Base-by-base conservation (phyloP, 108 stramenopile species). In the Seminavis robusta region DNA sequence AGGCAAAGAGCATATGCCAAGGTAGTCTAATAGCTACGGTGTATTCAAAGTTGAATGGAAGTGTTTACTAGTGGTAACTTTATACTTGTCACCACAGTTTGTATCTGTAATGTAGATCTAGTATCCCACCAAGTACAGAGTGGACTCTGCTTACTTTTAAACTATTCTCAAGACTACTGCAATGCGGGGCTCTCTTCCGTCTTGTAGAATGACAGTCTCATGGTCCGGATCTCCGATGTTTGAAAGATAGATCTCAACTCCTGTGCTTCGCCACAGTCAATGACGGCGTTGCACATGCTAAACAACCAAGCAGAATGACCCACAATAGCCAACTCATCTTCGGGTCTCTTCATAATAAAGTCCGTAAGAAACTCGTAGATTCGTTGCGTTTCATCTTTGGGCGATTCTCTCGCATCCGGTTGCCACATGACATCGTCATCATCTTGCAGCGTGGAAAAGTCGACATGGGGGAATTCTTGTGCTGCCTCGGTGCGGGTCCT, bases 261-360 rank as follows among this genome's bases (percentile, higher is more conserved):
- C 16, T 63, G 26, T n/a, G 66, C 60, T 17, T 69, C 56, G 11
- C 62, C 65, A n/a, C n/a, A n/a, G 48, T 80, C 73, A 37, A 84
- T 58, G 6, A 84, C 79, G 30, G 72, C 68, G 62, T 84, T 84
- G 48, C 69, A 60, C 61, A 80, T 53, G 8, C 57, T 72, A 46
- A 79, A 79, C 52, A 84, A 55, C 41, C 63, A 79, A 4, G 76
- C 82, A 15, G 82, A 84, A 76, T 84, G 82, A 25, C 64, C 54
- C 7, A 84, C 76, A 25, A 84, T 65, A 0, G 82, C 82, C 31
- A 84, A 66, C 34, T 80, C 73, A 16, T 56, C 33, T 47, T 84
- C 82, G 5, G 73, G 74, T 23, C 82, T 56, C 33, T 53, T 6
- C 19, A 47, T 49, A 27, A 84, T 63, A 61, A 77, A 84, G 24